Evolutionary conservation across 495 filamentous ascomycete genomes (phyloP).

Genomic region (Bombardia bombarda): DNA sequence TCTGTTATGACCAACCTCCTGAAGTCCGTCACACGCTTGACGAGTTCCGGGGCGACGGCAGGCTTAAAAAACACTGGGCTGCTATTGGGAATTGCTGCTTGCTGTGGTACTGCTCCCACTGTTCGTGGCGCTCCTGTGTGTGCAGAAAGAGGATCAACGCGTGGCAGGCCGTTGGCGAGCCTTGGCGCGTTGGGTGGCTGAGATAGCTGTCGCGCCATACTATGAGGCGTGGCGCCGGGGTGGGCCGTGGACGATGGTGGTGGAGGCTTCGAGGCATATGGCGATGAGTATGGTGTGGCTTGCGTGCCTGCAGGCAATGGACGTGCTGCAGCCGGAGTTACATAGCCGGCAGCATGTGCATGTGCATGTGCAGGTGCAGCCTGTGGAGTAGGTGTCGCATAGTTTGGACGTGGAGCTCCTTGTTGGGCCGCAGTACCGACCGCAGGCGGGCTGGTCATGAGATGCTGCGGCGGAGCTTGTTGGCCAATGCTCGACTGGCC

Average conservation of each 20-base stretch:
- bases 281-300: conserved; percentile 34
- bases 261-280: conserved; percentile 32
- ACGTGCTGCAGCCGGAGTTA: conserved; percentile 16
- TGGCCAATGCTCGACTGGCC: conserved; percentile 23
- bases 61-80: conserved; percentile 13
- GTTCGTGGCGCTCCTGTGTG: conserved; percentile 1
- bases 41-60: conserved; percentile 19
- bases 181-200: conserved; percentile 5
- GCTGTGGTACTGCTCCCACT: conserved; percentile 4
- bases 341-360: conserved; percentile 27
- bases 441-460: background rate
- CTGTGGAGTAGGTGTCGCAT: conserved; percentile 22
- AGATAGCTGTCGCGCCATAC: conserved; percentile 9
- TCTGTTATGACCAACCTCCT: conserved; percentile 18
- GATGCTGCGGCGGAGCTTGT: conserved; percentile 7
- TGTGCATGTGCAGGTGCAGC: conserved; percentile 23
- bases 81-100: conserved; percentile 3
- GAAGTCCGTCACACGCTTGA: conserved; percentile 21
- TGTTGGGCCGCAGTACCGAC: conserved; percentile 6
- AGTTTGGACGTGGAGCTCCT: conserved; percentile 18
- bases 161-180: conserved; percentile 17
- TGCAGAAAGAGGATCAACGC: conserved; percentile 1
- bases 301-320: conserved; percentile 23
- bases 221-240: conserved; percentile 9
- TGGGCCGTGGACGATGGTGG: conserved; percentile 9